Evolutionary conservation across 2,329 filamentous ascomycete species (phyloP).

Genomic region (Blumeriella jaapii): DNA sequence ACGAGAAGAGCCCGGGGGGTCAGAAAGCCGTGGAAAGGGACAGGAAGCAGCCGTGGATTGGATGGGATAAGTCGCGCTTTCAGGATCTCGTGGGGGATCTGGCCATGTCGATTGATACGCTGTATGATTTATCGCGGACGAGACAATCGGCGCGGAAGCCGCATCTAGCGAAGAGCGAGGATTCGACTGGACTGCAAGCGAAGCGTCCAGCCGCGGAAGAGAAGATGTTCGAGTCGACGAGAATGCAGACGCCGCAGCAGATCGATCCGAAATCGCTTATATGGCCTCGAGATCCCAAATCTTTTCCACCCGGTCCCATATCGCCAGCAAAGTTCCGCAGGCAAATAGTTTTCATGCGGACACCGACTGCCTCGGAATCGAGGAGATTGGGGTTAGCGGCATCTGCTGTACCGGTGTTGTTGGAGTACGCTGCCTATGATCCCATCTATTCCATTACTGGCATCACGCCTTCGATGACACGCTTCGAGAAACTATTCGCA

Average conservation of each 20-base stretch:
- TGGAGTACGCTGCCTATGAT: constrained; percentile 60
- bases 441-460: constrained; percentile 50
- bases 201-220: constrained; percentile 26
- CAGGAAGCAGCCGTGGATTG: constrained; percentile 43
- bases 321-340: constrained; percentile 27
- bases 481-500: constrained; percentile 50
- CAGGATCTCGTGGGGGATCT: constrained; percentile 64
- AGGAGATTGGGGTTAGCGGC: constrained; percentile 15
- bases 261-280: constrained; percentile 44
- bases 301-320: constrained; percentile 16
- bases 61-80: constrained; percentile 62
- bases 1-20: constrained; percentile 15
- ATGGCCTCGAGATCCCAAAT: constrained; percentile 28
- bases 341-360: constrained; percentile 26
- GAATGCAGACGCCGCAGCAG: constrained; percentile 49
- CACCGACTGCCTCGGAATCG: constrained; percentile 17
- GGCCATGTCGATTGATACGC: constrained; percentile 66
- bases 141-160: constrained; percentile 32
- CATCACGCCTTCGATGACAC: constrained; percentile 52
- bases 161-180: constrained; percentile 12
- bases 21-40: constrained; percentile 37
- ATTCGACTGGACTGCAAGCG: constrained; percentile 11
- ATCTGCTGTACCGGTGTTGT: constrained; percentile 39
- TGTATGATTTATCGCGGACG: constrained; percentile 65
- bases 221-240: constrained; percentile 41